Evolutionary conservation across 176 grass and related monocot species (phyloP).

Genomic region (Musa schizocarpa): DNA sequence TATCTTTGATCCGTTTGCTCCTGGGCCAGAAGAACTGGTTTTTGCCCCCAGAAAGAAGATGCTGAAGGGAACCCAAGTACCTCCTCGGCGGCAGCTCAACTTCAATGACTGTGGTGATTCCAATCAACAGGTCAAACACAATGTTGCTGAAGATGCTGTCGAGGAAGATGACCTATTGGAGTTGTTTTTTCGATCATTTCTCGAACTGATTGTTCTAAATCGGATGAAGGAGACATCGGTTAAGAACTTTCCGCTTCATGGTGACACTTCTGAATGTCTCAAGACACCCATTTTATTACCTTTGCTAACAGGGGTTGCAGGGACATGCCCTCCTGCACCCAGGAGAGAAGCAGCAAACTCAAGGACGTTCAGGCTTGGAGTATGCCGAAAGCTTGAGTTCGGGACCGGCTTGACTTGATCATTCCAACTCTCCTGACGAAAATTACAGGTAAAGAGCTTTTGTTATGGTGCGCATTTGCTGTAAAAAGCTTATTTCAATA

Average conservation of each 20-base stretch:
- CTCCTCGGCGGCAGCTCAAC: slow-evolving; percentile 36
- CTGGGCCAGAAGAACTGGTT: slow-evolving; percentile 26
- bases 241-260: slow-evolving; percentile 5
- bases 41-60: slow-evolving; percentile 54
- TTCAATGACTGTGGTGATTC: slow-evolving; percentile 30
- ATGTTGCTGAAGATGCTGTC: slow-evolving; percentile 27
- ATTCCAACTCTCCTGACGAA: not conserved
- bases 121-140: slow-evolving; percentile 22
- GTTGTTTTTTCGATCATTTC: slow-evolving; percentile 27
- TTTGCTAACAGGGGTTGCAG: slow-evolving; percentile 35
- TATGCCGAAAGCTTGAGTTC: slow-evolving; percentile 62
- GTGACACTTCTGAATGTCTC: slow-evolving; percentile 9
- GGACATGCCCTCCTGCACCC: slow-evolving; percentile 50
- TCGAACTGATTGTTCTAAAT: slow-evolving; percentile 41
- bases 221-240: slow-evolving; percentile 10
- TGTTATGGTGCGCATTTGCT: not conserved
- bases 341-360: slow-evolving; percentile 18
- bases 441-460: not conserved
- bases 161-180: slow-evolving; percentile 35
- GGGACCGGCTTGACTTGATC: slow-evolving; percentile 7
- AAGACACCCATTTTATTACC: slow-evolving; percentile 43
- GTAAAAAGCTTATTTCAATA: not conserved
- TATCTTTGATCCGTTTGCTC: slow-evolving; percentile 70
- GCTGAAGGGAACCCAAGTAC: slow-evolving; percentile 18
- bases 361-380: slow-evolving; percentile 26